Percentiles rank a stretch among this genome's conserved stretches.
These are phyloP conservation scores for Lipomyces orientalis DNA, from an alignment of 805 yeast genomes.

Conservation along the genomic window DNA sequence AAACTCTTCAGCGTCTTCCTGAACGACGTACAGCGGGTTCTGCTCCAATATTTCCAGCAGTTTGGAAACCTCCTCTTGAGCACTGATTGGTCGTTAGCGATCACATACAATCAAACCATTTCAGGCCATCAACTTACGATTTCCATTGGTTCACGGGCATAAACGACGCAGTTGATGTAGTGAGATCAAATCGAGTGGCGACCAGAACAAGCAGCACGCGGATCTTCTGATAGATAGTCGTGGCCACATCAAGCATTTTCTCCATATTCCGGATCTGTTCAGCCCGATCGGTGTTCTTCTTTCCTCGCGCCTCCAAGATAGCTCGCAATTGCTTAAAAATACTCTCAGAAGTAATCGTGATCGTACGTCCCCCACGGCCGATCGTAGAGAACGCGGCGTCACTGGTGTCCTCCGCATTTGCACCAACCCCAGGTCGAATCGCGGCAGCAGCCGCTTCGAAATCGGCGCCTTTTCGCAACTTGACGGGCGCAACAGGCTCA, in stretches of 20 bases:
- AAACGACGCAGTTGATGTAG: conserved; percentile 61
- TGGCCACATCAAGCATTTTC: conserved; percentile 56
- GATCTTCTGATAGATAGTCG: conserved; percentile 75
- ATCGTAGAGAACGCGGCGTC: conserved; percentile 49
- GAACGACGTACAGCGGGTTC: conserved; percentile 66
- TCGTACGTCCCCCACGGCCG: conserved; percentile 49
- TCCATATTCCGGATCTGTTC: conserved; percentile 81
- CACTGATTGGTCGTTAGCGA: conserved; percentile 12
- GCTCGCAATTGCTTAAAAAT: conserved; percentile 75
- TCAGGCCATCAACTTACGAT: conserved; percentile 52
- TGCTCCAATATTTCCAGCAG: conserved; percentile 74
- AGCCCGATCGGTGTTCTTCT: conserved; percentile 82
- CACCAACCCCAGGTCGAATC: conserved; percentile 44
- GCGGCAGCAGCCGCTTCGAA: conserved; percentile 43
- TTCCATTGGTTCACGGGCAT: conserved; percentile 87
- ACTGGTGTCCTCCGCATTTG: conserved; percentile 47
- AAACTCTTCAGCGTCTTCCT: conserved; percentile 84
- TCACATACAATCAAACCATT: background rate
- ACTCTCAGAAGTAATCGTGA: conserved; percentile 49
- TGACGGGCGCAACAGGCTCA: conserved; percentile 30
- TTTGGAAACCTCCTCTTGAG: conserved; percentile 56
- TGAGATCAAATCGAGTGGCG: conserved; percentile 85
- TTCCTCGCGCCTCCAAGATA: conserved; percentile 90
- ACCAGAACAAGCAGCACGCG: conserved; percentile 78
- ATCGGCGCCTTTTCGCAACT: conserved; percentile 39